Conservation (phyloP, 768 basidiomycete species). For the Hypholoma sublateritium region DNA sequence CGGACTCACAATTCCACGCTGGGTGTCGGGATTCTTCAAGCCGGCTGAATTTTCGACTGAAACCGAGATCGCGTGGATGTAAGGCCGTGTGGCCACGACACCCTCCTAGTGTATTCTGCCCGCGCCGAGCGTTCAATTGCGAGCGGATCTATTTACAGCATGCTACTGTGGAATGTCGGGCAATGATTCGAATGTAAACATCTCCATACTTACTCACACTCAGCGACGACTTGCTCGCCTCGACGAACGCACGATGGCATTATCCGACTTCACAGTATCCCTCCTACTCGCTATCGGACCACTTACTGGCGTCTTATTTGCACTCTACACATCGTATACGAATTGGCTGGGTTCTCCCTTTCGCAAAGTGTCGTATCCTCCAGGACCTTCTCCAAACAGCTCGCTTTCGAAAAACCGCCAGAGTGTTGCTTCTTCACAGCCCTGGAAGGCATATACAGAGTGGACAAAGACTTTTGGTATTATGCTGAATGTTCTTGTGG, state of each 20-base stretch:
- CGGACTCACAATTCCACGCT: no score
- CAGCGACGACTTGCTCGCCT: not conserved
- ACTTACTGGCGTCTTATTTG: constrained; percentile 9
- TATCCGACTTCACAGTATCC: constrained; percentile 12
- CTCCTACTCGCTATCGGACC: constrained; percentile 15
- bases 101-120: no score
- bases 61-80: no score
- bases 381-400: constrained; percentile 12
- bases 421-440: constrained; percentile 4
- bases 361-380: constrained; percentile 15
- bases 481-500: not conserved
- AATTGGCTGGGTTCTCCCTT: constrained; percentile 14
- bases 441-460: constrained; percentile 13
- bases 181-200: no score
- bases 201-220: no score
- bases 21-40: no score
- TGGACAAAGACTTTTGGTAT: constrained; percentile 19
- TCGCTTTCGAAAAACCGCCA: constrained; percentile 5
- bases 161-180: no score
- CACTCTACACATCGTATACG: constrained; percentile 12
- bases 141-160: no score
- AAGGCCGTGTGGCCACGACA: no score
- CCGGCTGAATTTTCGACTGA: no score
- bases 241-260: constrained; percentile 2
- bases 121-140: no score